Evolutionary conservation across 2,329 filamentous ascomycete species (phyloP).

Genomic region (Fusarium algeriense): DNA sequence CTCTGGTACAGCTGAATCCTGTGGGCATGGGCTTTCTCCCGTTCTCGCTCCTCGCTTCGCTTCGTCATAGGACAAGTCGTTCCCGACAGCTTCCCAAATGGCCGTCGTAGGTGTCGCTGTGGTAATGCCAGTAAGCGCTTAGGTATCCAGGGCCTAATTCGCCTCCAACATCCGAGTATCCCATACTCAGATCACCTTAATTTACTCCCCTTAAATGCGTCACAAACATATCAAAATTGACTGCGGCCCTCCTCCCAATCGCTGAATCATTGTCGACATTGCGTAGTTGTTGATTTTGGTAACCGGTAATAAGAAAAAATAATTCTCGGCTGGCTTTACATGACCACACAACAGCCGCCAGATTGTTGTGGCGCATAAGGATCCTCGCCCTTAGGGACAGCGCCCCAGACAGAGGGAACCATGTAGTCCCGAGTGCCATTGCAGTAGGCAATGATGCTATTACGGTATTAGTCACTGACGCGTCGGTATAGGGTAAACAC

Average conservation of each 20-base stretch:
- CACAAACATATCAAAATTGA: constrained; percentile 48
- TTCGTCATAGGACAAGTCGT: constrained; percentile 27
- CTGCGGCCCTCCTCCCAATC: constrained; percentile 46
- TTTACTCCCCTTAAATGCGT: constrained; percentile 43
- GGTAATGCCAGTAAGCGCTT: constrained; percentile 36
- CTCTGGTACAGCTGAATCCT: constrained; percentile 39
- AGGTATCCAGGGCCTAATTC: constrained; percentile 41
- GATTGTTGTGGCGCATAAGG: constrained; percentile 97
- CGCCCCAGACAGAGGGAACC: constrained; percentile 97
- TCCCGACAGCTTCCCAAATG: constrained; percentile 29
- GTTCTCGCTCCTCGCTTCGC: constrained; percentile 29
- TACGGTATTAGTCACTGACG: constrained; percentile 32
- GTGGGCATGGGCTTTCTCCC: constrained; percentile 28
- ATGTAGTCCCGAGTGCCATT: constrained; percentile 99
- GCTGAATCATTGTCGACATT: constrained; percentile 50
- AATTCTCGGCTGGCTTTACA: constrained; percentile 67
- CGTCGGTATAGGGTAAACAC: not conserved
- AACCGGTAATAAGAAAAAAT: constrained; percentile 45
- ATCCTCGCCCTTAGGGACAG: constrained; percentile 93
- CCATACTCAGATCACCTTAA: constrained; percentile 36
- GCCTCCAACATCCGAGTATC: constrained; percentile 31
- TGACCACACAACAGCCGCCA: constrained; percentile 93
- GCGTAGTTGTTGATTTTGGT: constrained; percentile 46
- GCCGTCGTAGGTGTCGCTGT: constrained; percentile 34
- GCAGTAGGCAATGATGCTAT: constrained; percentile 96